Conservation (phyloP, 1,284 basidiomycete species). For the Leucoagaricus sp. region DNA sequence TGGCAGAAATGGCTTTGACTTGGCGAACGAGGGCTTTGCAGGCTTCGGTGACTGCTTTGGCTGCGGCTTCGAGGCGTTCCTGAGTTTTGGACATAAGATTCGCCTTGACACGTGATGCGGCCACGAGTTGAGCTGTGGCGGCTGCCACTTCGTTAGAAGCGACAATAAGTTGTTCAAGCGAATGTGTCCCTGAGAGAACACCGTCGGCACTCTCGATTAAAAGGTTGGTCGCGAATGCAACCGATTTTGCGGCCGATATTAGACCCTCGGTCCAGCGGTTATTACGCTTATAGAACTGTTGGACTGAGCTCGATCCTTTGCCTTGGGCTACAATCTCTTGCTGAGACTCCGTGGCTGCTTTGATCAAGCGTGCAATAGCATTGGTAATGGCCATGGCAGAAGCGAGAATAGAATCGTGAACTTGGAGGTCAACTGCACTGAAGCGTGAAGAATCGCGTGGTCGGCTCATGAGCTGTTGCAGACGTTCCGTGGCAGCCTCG, state of each 20-base stretch:
- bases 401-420: constrained; percentile 96
- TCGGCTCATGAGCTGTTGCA: constrained; percentile 89
- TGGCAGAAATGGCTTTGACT: constrained; percentile 93
- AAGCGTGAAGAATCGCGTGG: constrained; percentile 84
- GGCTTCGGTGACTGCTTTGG: constrained; percentile 98
- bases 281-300: constrained; percentile 99
- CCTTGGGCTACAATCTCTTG: constrained; percentile 98
- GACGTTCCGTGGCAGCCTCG: constrained; percentile 86
- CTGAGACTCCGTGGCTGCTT: constrained; percentile 96
- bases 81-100: constrained; percentile 99
- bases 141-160: constrained; percentile 98
- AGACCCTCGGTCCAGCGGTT: constrained; percentile 99
- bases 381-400: constrained; percentile 94
- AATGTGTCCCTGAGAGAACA: constrained; percentile 94
- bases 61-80: constrained; percentile 92
- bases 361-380: constrained; percentile 93
- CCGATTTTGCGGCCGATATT: constrained; percentile 96
- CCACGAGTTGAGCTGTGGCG: constrained; percentile 97
- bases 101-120: constrained; percentile 97
- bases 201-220: constrained; percentile 98
- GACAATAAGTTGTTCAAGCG: constrained; percentile 97
- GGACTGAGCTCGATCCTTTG: constrained; percentile 85
- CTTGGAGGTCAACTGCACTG: constrained; percentile 91
- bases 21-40: constrained; percentile 96
- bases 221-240: constrained; percentile 95